Evolutionary conservation across 331 rosid species (phyloP).

Genomic region (Rosa hybrid): DNA sequence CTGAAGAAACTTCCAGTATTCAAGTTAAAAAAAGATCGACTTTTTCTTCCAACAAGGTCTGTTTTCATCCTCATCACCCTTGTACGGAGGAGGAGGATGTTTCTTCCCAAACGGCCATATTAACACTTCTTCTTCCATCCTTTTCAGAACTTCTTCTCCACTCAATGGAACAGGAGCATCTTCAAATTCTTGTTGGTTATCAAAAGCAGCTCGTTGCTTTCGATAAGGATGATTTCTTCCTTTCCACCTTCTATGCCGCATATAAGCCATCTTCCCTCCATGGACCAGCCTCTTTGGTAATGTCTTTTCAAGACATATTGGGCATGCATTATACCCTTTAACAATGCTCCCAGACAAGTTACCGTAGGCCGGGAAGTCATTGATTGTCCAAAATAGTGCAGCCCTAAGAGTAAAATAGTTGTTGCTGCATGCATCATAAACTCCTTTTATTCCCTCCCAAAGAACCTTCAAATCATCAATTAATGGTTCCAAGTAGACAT

Average conservation of each 20-base stretch:
- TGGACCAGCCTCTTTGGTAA: background rate
- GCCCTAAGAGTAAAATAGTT: background rate
- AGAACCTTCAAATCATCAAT: constrained; percentile 6
- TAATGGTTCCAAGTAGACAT: background rate
- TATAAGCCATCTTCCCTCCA: background rate
- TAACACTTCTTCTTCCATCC: background rate
- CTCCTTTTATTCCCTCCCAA: background rate
- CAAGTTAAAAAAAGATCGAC: background rate
- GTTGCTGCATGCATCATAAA: background rate
- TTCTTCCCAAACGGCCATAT: too few relatives aligned
- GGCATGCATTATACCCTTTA: background rate
- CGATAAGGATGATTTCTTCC: background rate
- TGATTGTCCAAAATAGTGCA: constrained; percentile 2
- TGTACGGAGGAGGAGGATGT: too few relatives aligned
- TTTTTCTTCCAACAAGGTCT: background rate
- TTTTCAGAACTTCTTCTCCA: background rate
- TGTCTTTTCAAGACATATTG: too few relatives aligned
- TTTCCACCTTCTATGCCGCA: background rate
- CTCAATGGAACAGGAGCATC: background rate
- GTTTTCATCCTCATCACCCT: too few relatives aligned
- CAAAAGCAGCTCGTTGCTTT: background rate
- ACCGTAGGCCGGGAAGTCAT: constrained; percentile 1
- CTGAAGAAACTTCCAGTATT: background rate
- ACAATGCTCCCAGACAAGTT: background rate
- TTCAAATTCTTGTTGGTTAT: background rate